These are phyloP conservation scores for Linnemannia zychae DNA, from an alignment of 192 early-diverging fungal species.

Conservation along the genomic window DNA sequence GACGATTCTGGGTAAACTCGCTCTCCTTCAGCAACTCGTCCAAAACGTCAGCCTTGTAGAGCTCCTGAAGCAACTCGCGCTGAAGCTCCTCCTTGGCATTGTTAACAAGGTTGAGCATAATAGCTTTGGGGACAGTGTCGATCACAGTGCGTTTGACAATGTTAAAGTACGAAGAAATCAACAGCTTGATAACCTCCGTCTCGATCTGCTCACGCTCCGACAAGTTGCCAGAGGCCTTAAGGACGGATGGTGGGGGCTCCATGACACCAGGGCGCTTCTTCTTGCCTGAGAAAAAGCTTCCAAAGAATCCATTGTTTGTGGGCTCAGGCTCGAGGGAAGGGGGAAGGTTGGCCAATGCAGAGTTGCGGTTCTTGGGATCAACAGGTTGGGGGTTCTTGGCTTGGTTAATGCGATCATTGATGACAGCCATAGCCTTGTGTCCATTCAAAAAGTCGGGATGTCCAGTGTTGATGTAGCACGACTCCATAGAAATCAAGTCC, in stretches of 20 bases:
- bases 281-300: constrained; percentile 93
- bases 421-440: constrained; percentile 93
- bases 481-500: constrained; percentile 95
- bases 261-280: constrained; percentile 80
- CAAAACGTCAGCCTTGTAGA: constrained; percentile 96
- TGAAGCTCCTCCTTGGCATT: constrained; percentile 94
- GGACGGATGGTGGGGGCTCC: constrained; percentile 86
- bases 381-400: constrained; percentile 67
- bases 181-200: constrained; percentile 98
- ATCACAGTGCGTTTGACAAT: constrained; percentile 98
- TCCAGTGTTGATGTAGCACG: constrained; percentile 97
- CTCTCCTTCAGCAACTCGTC: constrained; percentile 97
- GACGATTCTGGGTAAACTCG: constrained; percentile 90
- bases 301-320: constrained; percentile 90
- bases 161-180: constrained; percentile 98
- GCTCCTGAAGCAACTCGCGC: constrained; percentile 92
- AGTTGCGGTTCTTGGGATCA: constrained; percentile 51
- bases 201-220: constrained; percentile 99
- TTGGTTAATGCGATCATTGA: constrained; percentile 87
- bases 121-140: constrained; percentile 98
- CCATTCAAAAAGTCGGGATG: constrained; percentile 99
- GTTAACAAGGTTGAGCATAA: constrained; percentile 97
- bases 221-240: constrained; percentile 95
- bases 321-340: constrained; percentile 52
- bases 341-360: constrained; percentile 41